Base-by-base conservation (phyloP, 768 basidiomycete genomes). In the Boletales sp. region DNA sequence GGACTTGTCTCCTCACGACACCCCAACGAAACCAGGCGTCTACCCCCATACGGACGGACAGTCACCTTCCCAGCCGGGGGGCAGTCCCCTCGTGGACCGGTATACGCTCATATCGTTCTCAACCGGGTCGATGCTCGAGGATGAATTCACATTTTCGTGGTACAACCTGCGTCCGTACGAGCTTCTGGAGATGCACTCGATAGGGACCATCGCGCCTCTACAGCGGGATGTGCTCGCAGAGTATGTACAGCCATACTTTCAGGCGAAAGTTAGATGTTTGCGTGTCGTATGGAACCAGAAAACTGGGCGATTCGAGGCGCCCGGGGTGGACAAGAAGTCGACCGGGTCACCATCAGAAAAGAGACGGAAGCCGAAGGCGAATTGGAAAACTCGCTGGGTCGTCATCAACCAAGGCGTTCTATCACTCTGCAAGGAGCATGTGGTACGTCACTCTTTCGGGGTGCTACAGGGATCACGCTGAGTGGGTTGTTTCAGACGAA, bases 121-220 rank as follows among this genome's bases (percentile, higher is more conserved):
- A 3, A 86, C 86, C 0, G 84, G 85, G 4, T 77, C 85, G 55
- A 66, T 86, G 13, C 76, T 90, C 30, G 83, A 90, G 58, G 86
- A 88, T 59, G 81, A 84, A 18, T 78, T 76, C 40, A 54, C 71
- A 10, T 60, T 79, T 21, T 67, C 76, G 0, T 84, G 81, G 76
- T 87, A 87, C 58, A 70, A 76, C 36, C 58, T 89, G 18, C 68
- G 72, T 8, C 77, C 83, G 0, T 72, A 81, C 54, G 88, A 90
- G 56, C 74, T 90, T 3, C 73, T 90, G 18, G 88, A 90, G 58
- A 63, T 90, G 15, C 86, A 90, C 50, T 72, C 74, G 8, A 49
- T 58, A 10, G 70, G 70, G 32, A 63, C 65, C 30, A 54, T 81
- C 36, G 70, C 76, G 3, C 62, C 62, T 4, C 70, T 86, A 0